Evolutionary conservation across 2,329 filamentous ascomycete genomes (phyloP), one percentile per base, ranked within the genome.

Genomic region (Alternaria arborescens): DNA sequence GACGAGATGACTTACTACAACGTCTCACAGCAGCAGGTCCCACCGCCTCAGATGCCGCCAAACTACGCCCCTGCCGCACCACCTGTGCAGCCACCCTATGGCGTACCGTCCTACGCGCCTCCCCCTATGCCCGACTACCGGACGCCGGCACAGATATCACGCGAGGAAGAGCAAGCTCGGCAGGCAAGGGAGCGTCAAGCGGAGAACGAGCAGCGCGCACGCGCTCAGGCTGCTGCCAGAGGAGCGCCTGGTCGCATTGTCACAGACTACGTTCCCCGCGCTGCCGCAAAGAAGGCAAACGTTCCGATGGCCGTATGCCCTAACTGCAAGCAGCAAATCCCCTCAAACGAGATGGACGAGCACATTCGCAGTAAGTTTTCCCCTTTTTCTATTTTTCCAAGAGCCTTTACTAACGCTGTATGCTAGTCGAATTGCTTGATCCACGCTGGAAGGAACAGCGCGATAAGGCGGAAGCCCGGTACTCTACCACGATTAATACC

Each of bases 391-490:
- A 12, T 50, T 61, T 64, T 8, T 16, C 34, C 20, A 5, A 34
- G 36, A 7, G 42, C n/a, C n/a, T n/a, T 10, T 63, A 42, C 79
- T 85, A 78, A 84, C 68, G n/a, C 14, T 30, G 7, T 44, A 8
- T 51, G 42, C n/a, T 46, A 86, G 84, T 98, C 76, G 94, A 98
- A 80, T 86, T 97, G 47, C 86, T 97, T 60, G 94, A 98, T 76
- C 94, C 94, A 0, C 88, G 91, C 60, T 98, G 94, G 94, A 97
- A 97, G 77, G 94, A 97, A 76, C 94, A 98, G 77, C 93, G 93
- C 69, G 91, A 92, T 59, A 97, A 97, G 77, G 89, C 92, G 16
- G 93, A 97, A 46, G 88, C 91, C 12, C 90, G 94, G 64, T 92
- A 91, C 66, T 88, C 92, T 1, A 94, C 91, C 0, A 96, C 93